Evolutionary conservation across 2,329 filamentous ascomycete species (phyloP).

Genomic region (Arachnomyces sp.): DNA sequence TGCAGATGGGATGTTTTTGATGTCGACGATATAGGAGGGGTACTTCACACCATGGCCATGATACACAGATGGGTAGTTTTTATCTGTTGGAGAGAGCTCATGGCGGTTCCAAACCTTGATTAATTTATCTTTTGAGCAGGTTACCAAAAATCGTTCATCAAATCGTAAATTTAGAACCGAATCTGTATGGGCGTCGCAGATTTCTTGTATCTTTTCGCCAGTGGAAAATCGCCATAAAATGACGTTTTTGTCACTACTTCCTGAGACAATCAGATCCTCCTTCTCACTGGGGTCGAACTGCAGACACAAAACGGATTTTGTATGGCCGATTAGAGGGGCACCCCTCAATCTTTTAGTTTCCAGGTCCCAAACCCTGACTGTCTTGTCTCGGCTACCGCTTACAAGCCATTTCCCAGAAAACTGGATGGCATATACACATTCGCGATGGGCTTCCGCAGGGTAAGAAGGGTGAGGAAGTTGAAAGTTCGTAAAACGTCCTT

Average conservation of each 20-base stretch:
- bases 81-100: conserved; percentile 47
- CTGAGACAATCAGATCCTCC: conserved; percentile 89
- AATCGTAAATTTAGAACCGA: conserved; percentile 92
- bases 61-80: conserved; percentile 38
- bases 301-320: conserved; percentile 82
- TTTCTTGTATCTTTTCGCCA: conserved; percentile 68
- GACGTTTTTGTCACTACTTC: conserved; percentile 84
- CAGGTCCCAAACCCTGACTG: conserved; percentile 84
- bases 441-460: conserved; percentile 73
- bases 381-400: conserved; percentile 84
- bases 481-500: conserved; percentile 75
- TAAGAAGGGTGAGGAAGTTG: conserved; percentile 79
- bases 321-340: conserved; percentile 67
- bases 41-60: conserved; percentile 38
- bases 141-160: conserved; percentile 83
- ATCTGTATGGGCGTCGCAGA: conserved; percentile 72
- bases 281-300: conserved; percentile 86
- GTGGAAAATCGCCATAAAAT: conserved; percentile 94
- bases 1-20: conserved; percentile 33
- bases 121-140: conserved; percentile 92
- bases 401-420: conserved; percentile 80
- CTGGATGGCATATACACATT: conserved; percentile 94
- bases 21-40: conserved; percentile 50
- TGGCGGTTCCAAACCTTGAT: conserved; percentile 93
- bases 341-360: conserved; percentile 69